Percentiles rank a stretch among this genome's conserved stretches.
Evolutionary conservation across 2,329 filamentous ascomycete species (phyloP).

Genomic region (Penicillium sp.): DNA sequence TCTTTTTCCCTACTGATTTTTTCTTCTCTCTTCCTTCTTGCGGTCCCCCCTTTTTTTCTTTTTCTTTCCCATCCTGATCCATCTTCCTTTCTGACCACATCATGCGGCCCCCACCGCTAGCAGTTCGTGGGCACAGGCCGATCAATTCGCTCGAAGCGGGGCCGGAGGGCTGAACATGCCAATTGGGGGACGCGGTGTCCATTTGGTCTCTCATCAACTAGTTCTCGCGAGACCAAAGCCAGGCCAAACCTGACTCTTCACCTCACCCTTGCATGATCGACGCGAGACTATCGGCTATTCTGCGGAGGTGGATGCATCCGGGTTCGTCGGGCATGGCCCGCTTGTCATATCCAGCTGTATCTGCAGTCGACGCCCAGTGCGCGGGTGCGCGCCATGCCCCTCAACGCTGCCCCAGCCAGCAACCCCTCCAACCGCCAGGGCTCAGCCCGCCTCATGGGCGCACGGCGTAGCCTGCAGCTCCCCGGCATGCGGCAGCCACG

Average conservation of each 20-base stretch:
- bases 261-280: conserved; percentile 23
- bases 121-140: no score
- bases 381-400: conserved; percentile 6
- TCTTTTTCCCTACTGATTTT: conserved; percentile 10
- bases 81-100: conserved; percentile 1
- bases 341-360: conserved; percentile 19
- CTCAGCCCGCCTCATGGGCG: no score
- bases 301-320: conserved; percentile 10
- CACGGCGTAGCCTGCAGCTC: no score
- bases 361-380: conserved; percentile 10
- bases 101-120: background rate
- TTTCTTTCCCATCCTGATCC: background rate
- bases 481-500: conserved; percentile 2
- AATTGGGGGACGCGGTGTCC: no score
- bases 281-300: conserved; percentile 9
- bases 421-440: no score
- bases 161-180: no score
- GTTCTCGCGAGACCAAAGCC: no score
- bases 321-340: conserved; percentile 8
- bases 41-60: conserved; percentile 3
- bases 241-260: background rate
- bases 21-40: conserved; percentile 6
- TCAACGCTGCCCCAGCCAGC: background rate
- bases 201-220: no score
- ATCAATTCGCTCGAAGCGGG: no score